A percentile compares a stretch with the other conserved stretches of the same genome.
These are phyloP conservation scores for Decorospora gaudefroyi DNA, from an alignment of 2,329 filamentous ascomycete species.

Conservation along the genomic window DNA sequence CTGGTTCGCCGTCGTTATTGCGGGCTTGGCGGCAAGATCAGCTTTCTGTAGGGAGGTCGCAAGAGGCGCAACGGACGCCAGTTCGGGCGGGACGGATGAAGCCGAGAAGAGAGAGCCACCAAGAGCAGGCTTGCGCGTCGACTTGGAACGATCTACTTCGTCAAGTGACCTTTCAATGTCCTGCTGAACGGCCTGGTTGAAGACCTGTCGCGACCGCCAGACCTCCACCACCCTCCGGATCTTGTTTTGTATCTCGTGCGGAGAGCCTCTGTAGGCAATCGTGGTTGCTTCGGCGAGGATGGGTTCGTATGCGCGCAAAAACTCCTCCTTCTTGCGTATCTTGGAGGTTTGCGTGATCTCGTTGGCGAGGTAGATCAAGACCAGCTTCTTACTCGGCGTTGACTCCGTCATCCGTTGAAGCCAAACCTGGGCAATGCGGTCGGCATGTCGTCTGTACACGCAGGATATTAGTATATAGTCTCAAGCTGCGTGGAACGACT, in stretches of 20 bases:
- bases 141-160: constrained; percentile 62
- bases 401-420: constrained; percentile 87
- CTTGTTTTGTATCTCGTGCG: constrained; percentile 83
- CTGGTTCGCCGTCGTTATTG: constrained; percentile 70
- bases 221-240: constrained; percentile 89
- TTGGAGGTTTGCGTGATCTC: constrained; percentile 97
- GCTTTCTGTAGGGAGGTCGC: constrained; percentile 77
- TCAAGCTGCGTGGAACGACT: constrained; percentile 3
- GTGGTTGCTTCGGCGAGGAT: constrained; percentile 89
- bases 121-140: constrained; percentile 60
- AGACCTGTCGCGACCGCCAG: constrained; percentile 86
- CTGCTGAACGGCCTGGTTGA: constrained; percentile 77
- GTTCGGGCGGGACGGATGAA: constrained; percentile 70
- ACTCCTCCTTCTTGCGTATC: constrained; percentile 88
- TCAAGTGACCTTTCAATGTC: constrained; percentile 79
- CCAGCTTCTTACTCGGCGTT: constrained; percentile 81
- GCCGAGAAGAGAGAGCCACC: constrained; percentile 73
- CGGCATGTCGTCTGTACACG: constrained; percentile 76
- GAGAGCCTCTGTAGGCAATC: constrained; percentile 84
- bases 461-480: constrained; percentile 24
- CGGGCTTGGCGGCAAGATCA: constrained; percentile 67
- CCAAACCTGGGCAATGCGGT: constrained; percentile 91
- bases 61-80: constrained; percentile 72
- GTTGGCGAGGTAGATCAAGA: constrained; percentile 92
- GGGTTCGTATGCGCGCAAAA: constrained; percentile 87